A percentile compares a stretch with the other conserved stretches of the same genome.
phyloP scores from a whole-genome alignment of 179 eudicot species.

The Beta corolliflora region DNA sequence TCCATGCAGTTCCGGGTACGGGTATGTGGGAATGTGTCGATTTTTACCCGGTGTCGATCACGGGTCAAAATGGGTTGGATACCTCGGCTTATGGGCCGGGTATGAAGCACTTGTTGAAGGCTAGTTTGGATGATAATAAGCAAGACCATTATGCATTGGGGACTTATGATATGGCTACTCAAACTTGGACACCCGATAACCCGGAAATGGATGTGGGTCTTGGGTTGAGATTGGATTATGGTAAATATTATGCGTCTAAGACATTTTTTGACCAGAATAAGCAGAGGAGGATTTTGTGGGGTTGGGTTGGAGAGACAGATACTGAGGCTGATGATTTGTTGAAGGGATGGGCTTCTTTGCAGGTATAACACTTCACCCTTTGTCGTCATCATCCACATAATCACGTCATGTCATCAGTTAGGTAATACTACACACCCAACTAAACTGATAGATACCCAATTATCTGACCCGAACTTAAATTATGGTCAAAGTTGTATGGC shows the following conservation, averaged over 20 bases:
- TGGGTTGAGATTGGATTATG: constrained; percentile 78
- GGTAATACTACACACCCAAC: not conserved
- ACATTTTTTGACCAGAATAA: constrained; percentile 75
- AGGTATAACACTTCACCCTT: constrained; percentile 41
- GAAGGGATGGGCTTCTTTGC: constrained; percentile 84
- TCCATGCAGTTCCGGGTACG: constrained; percentile 72
- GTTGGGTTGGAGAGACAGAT: constrained; percentile 86
- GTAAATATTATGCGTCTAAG: constrained; percentile 84
- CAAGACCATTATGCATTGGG: constrained; percentile 81
- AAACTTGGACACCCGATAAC: constrained; percentile 80
- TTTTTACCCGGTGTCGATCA: constrained; percentile 71
- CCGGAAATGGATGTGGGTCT: constrained; percentile 74
- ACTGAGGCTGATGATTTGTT: constrained; percentile 54
- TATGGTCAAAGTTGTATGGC: too few relatives aligned
- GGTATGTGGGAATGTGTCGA: constrained; percentile 99
- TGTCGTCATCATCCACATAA: not conserved
- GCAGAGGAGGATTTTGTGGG: constrained; percentile 75
- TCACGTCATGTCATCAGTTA: not conserved
- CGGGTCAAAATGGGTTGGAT: constrained; percentile 51
- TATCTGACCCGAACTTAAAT: not conserved
- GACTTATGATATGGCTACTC: constrained; percentile 44
- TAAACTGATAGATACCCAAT: not conserved
- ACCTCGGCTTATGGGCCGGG: constrained; percentile 62
- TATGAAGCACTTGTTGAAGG: constrained; percentile 74
- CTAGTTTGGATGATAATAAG: constrained; percentile 70